A percentile compares a stretch with the other conserved stretches of the same genome.
These are phyloP conservation scores for Eucalyptus paniculata DNA, from an alignment of 345 rosid species.

Conservation along the genomic window DNA sequence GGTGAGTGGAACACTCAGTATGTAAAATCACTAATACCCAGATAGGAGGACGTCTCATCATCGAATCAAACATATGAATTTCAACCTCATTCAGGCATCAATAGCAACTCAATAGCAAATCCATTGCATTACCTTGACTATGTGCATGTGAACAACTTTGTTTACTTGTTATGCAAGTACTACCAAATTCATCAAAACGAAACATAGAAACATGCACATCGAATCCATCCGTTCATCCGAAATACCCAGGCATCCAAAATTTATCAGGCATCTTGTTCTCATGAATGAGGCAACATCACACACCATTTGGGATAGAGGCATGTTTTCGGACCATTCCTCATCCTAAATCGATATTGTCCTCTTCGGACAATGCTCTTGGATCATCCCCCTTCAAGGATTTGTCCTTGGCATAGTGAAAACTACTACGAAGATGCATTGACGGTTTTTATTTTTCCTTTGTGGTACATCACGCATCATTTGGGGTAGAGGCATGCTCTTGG, in stretches of 20 bases:
- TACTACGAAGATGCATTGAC: rapidly evolving
- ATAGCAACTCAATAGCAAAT: no score
- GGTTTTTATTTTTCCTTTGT: no score
- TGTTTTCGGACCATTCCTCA: rapidly evolving
- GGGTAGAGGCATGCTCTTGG: no score
- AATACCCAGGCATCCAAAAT: no score
- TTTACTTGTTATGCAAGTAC: no score
- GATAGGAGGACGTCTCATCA: rapidly evolving
- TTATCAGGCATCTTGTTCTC: rapidly evolving
- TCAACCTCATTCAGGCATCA: rapidly evolving
- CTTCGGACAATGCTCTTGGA: rapidly evolving
- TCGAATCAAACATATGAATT: no score
- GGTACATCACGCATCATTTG: rapidly evolving
- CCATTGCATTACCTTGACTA: no score
- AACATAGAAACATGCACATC: no score
- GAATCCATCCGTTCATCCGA: rapidly evolving
- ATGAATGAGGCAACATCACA: rapidly evolving
- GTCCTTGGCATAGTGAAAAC: no score
- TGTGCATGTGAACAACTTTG: rapidly evolving
- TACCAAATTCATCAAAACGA: no score
- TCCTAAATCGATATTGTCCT: no score
- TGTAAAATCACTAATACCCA: rapidly evolving
- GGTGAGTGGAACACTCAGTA: rapidly evolving
- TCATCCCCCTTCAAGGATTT: no score
- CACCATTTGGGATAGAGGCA: rapidly evolving